Evolutionary conservation across 495 filamentous ascomycete species (phyloP).

Genomic region (Penicillium verhagenii): DNA sequence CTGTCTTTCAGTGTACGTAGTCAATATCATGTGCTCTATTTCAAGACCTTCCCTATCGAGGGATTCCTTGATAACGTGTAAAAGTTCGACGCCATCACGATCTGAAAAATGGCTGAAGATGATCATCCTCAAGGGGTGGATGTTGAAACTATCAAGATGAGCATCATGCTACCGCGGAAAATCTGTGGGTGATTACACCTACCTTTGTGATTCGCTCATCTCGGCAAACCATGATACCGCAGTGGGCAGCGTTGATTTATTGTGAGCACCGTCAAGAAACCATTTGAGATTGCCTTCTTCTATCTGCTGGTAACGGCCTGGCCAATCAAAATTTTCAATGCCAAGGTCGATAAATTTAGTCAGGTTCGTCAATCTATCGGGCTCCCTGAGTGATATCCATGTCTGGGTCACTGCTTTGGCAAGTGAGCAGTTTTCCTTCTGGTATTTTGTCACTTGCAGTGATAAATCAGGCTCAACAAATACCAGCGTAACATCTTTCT

Average conservation of each 20-base stretch:
- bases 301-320: conserved; percentile 45
- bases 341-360: conserved; percentile 28
- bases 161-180: not conserved
- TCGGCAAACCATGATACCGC: conserved; percentile 44
- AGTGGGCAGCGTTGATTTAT: conserved; percentile 39
- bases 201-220: conserved; percentile 17
- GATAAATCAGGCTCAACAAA: conserved; percentile 55
- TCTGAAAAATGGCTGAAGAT: conserved; percentile 44
- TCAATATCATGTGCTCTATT: conserved; percentile 34
- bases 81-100: conserved; percentile 33
- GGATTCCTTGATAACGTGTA: conserved; percentile 28
- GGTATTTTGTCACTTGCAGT: conserved; percentile 36
- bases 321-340: conserved; percentile 39
- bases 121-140: conserved; percentile 5
- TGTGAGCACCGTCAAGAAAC: conserved; percentile 52
- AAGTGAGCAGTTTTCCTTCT: conserved; percentile 38
- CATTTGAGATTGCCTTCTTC: conserved; percentile 29
- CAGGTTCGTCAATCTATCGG: conserved; percentile 10
- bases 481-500: conserved; percentile 55
- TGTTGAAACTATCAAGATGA: conserved; percentile 14
- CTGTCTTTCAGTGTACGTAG: conserved; percentile 31
- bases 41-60: conserved; percentile 20
- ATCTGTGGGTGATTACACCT: not conserved
- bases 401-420: conserved; percentile 28
- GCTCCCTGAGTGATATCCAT: conserved; percentile 24